Percentiles rank a stretch among this genome's conserved stretches.
Conservation (phyloP, 2,329 filamentous ascomycete genomes). For the Calycina herbarum region DNA sequence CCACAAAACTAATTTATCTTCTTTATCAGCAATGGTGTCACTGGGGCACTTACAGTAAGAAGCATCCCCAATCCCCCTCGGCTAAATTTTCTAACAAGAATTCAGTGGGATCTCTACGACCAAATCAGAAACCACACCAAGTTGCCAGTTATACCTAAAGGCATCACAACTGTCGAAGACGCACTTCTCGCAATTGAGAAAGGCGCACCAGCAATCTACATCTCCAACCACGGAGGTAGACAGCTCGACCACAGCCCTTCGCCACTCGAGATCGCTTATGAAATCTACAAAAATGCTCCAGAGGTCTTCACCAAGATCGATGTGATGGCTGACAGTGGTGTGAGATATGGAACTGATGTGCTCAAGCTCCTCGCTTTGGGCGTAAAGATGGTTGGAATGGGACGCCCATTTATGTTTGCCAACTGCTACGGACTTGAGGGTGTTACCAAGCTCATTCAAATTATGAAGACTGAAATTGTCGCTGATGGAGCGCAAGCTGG, state of each 20-base stretch:
- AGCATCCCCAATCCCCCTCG: background rate
- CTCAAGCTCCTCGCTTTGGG: slow-evolving; percentile 61
- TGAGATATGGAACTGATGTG: slow-evolving; percentile 56
- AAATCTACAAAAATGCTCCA: slow-evolving; percentile 45
- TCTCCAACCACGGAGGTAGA: slow-evolving; percentile 57
- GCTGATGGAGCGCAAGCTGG: slow-evolving; percentile 10
- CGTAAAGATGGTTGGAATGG: slow-evolving; percentile 61
- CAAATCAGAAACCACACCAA: slow-evolving; percentile 38
- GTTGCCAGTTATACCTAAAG: slow-evolving; percentile 42
- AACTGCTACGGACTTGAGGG: slow-evolving; percentile 50
- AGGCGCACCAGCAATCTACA: slow-evolving; percentile 45
- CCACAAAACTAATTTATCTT: background rate
- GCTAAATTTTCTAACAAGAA: background rate
- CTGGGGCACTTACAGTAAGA: background rate
- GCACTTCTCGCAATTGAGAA: slow-evolving; percentile 40
- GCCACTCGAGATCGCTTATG: slow-evolving; percentile 57
- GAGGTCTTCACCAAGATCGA: slow-evolving; percentile 34
- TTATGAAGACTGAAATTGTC: slow-evolving; percentile 42
- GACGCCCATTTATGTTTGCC: slow-evolving; percentile 49
- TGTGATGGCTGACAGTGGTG: slow-evolving; percentile 60
- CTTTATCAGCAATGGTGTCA: background rate
- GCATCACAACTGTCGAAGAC: slow-evolving; percentile 38
- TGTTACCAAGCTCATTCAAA: slow-evolving; percentile 46
- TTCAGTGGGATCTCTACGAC: slow-evolving; percentile 40
- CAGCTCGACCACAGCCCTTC: slow-evolving; percentile 61